A percentile compares a stretch with the other conserved stretches of the same genome.
phyloP scores from a whole-genome alignment of 2,329 filamentous ascomycete species.

The Cadophora sp. region DNA sequence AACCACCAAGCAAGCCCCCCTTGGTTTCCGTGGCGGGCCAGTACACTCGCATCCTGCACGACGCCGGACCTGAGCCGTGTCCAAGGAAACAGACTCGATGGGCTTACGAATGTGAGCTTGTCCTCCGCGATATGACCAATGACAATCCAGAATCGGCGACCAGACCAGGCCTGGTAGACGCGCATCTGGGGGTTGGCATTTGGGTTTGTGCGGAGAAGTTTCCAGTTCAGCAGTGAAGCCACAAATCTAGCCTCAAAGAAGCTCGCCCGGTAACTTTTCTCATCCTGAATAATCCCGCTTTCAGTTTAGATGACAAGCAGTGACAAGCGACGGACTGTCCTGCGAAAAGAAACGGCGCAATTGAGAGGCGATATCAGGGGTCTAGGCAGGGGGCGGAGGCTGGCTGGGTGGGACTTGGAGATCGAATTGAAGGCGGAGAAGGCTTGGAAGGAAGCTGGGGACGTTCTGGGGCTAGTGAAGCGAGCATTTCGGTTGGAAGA shows the following conservation, averaged over 20 bases:
- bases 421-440: slow-evolving; percentile 2
- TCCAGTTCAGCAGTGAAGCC: neutral
- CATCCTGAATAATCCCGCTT: neutral
- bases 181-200: neutral
- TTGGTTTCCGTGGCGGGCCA: neutral
- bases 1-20: neutral
- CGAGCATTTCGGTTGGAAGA: slow-evolving; percentile 10
- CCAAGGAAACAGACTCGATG: slow-evolving; percentile 17
- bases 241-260: neutral
- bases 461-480: neutral
- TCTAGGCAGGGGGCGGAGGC: neutral
- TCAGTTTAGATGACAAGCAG: slow-evolving; percentile 10
- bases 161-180: neutral
- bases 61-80: slow-evolving; percentile 19
- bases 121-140: slow-evolving; percentile 20
- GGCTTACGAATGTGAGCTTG: slow-evolving; percentile 13
- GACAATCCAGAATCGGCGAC: neutral
- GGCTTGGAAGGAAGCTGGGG: neutral
- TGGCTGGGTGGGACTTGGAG: neutral
- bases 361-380: neutral
- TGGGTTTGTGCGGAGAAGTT: slow-evolving; percentile 15
- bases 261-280: neutral
- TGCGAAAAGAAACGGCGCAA: neutral
- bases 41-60: slow-evolving; percentile 14
- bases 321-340: neutral